phyloP scores from a whole-genome alignment of 2,329 filamentous ascomycete species.

The Epichloe coenophiala region DNA sequence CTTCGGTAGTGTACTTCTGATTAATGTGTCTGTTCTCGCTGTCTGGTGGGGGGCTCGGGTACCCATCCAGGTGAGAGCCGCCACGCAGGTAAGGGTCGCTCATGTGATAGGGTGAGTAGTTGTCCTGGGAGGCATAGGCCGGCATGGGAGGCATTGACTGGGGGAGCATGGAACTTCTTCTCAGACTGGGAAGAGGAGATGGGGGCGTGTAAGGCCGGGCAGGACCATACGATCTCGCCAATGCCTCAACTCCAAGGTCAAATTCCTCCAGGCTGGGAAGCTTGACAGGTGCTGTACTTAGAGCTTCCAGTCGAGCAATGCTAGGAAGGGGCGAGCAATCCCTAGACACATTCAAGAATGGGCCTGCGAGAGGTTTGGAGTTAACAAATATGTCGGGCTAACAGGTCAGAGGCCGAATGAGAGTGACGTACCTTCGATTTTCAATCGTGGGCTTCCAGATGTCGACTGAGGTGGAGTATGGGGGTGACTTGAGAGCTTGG shows the following conservation, averaged over 20 bases:
- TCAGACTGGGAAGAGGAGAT: slow-evolving; percentile 16
- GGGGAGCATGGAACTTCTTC: slow-evolving; percentile 11
- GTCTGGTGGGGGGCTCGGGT: slow-evolving; percentile 23
- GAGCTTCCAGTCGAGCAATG: slow-evolving; percentile 8
- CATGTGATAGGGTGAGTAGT: slow-evolving; percentile 11
- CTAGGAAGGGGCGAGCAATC: slow-evolving; percentile 15
- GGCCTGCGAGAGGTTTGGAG: slow-evolving; percentile 6
- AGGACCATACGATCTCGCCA: slow-evolving; percentile 19
- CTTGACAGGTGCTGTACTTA: slow-evolving; percentile 10
- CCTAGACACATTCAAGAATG: slow-evolving; percentile 10
- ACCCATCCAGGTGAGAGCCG: slow-evolving; percentile 14
- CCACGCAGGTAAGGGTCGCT: slow-evolving; percentile 13
- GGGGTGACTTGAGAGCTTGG: slow-evolving; percentile 10
- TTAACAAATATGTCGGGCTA: slow-evolving; percentile 1
- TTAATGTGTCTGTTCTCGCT: slow-evolving; percentile 27
- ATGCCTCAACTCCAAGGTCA: slow-evolving; percentile 23
- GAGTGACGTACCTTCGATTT: slow-evolving; percentile 17
- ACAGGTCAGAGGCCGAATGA: background rate
- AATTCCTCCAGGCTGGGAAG: slow-evolving; percentile 25
- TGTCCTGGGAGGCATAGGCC: slow-evolving; percentile 10
- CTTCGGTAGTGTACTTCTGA: slow-evolving; percentile 29
- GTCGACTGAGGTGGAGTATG: slow-evolving; percentile 19
- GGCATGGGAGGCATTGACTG: slow-evolving; percentile 13
- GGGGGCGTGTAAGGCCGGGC: slow-evolving; percentile 14
- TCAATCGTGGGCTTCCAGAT: slow-evolving; percentile 22